Evolutionary conservation across 495 filamentous ascomycete genomes (phyloP), one percentile per base, ranked within the genome.

Genomic region (Ascobolus immersus): DNA sequence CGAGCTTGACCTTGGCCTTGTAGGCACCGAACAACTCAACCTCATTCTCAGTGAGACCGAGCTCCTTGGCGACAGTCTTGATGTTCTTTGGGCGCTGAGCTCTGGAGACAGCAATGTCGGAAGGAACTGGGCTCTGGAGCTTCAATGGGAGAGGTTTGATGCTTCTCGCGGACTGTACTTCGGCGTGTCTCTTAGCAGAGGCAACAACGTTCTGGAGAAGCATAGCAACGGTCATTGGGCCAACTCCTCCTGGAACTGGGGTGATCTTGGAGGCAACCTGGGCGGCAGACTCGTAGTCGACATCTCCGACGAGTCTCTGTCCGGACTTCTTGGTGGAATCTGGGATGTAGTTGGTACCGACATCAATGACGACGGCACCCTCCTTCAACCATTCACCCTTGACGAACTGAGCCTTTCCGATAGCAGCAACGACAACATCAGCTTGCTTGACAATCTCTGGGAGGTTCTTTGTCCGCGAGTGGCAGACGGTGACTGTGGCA

Each of bases 151-250:
- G 59, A 12, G 86, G 79, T 11, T 63, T 61, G 36, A 84, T 74
- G 28, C 65, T 65, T 21, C 84, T 61, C 33, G 71, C 59, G 47
- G 73, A 80, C 47, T 82, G 75, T 36, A 65, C 64, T 22, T 86
- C 76, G 40, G 90, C 86, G 49, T 74, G 81, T 31, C 62, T 56
- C 18, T 70, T 74, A 19, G 84, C 71, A 14, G 81, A 65, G 40
- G 77, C 67, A 23, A 94, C 73, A 17, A 94, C 81, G 49, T 96
- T 96, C 53, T 91, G 73, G 38, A 96, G 51, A 12, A 96, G 63
- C 75, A 94, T 94, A 21, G 86, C 86, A 33, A 96, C 80, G 9
- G 86, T 96, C 82, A 94, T 94, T 23, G 86, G 86, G 3, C 86
- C 86, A 37, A 94, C 86, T 48, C 86, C 86, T 38, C 86, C 86